A percentile compares a stretch with the other conserved stretches of the same genome.
Evolutionary conservation across 805 yeast species (phyloP).

Genomic region (Clavispora santaluciae): DNA sequence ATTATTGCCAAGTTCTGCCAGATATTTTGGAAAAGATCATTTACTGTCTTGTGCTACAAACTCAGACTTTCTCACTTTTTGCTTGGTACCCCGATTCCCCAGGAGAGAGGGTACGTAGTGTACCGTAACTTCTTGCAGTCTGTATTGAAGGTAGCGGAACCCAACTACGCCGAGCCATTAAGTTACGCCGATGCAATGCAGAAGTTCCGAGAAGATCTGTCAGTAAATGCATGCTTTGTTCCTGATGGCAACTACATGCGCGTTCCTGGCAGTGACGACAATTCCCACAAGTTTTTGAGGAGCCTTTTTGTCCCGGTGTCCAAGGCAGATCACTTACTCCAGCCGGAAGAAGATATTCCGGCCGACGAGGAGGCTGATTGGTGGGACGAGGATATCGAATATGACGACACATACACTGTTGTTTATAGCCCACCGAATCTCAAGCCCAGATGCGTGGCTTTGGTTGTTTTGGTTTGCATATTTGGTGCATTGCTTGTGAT

Average conservation of each 20-base stretch:
- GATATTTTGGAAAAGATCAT: constrained; percentile 59
- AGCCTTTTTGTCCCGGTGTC: constrained; percentile 80
- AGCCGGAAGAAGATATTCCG: constrained; percentile 1
- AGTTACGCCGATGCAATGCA: constrained; percentile 41
- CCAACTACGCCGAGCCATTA: constrained; percentile 59
- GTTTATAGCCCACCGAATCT: constrained; percentile 87
- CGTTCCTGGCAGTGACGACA: constrained; percentile 81
- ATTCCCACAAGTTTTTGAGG: constrained; percentile 58
- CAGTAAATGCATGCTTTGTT: constrained; percentile 53
- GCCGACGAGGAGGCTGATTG: constrained; percentile 20
- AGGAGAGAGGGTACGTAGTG: constrained; percentile 65
- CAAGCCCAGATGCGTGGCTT: constrained; percentile 47
- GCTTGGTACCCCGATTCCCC: constrained; percentile 53
- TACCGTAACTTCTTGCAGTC: constrained; percentile 49
- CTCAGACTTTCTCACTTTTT: constrained; percentile 82
- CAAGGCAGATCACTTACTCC: constrained; percentile 61
- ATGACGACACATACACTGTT: constrained; percentile 51
- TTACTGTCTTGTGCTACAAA: constrained; percentile 48
- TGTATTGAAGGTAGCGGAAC: constrained; percentile 35
- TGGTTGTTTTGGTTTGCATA: constrained; percentile 46
- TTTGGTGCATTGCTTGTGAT: constrained; percentile 34
- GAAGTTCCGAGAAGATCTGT: constrained; percentile 39
- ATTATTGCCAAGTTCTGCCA: constrained; percentile 30
- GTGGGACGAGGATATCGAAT: constrained; percentile 35
- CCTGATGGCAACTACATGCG: constrained; percentile 81